Evolutionary conservation across 192 early-diverging fungal species (phyloP).

Genomic region (Phlyctochytrium planicorne): DNA sequence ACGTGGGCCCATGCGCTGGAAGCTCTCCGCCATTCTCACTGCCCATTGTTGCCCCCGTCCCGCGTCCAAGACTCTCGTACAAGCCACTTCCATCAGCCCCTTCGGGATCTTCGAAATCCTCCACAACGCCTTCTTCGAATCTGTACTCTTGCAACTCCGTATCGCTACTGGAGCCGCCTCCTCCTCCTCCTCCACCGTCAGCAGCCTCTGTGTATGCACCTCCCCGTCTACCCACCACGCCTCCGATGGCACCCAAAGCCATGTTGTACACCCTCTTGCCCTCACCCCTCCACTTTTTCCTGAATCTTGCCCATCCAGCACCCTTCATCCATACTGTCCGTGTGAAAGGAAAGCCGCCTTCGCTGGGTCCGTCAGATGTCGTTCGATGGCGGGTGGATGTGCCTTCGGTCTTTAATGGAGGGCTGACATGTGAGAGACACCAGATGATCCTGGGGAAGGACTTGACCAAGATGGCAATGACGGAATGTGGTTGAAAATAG

Average conservation of each 20-base stretch:
- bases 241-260: not conserved
- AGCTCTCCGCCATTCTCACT: not conserved
- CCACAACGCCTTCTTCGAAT: not conserved
- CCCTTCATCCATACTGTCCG: not conserved
- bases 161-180: not conserved
- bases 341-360: not conserved
- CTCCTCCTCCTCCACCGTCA: no score
- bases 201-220: not conserved
- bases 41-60: not conserved
- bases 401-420: not conserved
- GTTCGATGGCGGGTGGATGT: not conserved
- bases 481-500: slow-evolving; percentile 26
- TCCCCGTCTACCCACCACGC: no score
- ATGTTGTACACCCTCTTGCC: not conserved
- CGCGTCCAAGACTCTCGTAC: not conserved
- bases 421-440: slow-evolving; percentile 10
- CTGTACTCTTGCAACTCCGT: not conserved
- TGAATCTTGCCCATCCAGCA: no score
- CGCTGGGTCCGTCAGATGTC: not conserved
- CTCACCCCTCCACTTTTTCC: not conserved
- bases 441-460: slow-evolving; percentile 22
- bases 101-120: not conserved
- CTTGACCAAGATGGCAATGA: slow-evolving; percentile 15
- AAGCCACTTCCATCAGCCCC: not conserved
- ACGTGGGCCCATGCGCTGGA: not conserved